A percentile compares a stretch with the other conserved stretches of the same genome.
Conservation (phyloP, 305 asterid species). For the Salvia sclarea region DNA sequence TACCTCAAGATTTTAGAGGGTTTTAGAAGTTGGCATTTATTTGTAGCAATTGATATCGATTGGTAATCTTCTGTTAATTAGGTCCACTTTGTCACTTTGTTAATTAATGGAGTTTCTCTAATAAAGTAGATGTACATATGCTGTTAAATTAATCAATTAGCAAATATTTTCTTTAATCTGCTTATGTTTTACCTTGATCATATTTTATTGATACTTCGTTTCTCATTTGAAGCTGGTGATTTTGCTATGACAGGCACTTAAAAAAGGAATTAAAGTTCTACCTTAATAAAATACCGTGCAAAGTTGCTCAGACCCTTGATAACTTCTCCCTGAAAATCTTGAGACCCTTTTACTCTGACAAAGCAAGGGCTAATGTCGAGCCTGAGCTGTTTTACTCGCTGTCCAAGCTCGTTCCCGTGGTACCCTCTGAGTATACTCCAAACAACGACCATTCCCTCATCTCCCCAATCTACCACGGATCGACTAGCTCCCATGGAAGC, state of each 20-base stretch:
- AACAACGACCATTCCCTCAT: constrained; percentile 33
- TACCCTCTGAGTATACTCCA: constrained; percentile 29
- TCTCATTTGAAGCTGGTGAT: constrained; percentile 14
- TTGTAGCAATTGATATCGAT: not conserved
- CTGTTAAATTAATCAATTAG: not conserved
- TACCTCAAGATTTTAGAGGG: not conserved
- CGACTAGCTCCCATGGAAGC: constrained; percentile 39
- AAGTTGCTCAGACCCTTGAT: constrained; percentile 58
- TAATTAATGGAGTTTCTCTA: not conserved
- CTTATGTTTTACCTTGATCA: not conserved
- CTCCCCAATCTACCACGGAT: constrained; percentile 39
- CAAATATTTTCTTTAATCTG: not conserved
- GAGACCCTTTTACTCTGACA: constrained; percentile 44
- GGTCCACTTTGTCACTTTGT: not conserved
- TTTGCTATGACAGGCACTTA: constrained; percentile 52
- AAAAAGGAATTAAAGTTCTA: constrained; percentile 57
- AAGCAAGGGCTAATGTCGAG: constrained; percentile 40
- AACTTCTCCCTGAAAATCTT: constrained; percentile 47
- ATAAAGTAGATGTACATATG: not conserved
- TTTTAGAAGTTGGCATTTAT: not conserved
- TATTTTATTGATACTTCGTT: not conserved
- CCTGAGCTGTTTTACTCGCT: constrained; percentile 47
- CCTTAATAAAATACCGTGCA: constrained; percentile 65
- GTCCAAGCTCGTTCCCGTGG: constrained; percentile 49
- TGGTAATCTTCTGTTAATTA: not conserved